These are phyloP conservation scores for Dioscorea zingiberensis DNA, from an alignment of 106 monocot species.

Conservation along the genomic window DNA sequence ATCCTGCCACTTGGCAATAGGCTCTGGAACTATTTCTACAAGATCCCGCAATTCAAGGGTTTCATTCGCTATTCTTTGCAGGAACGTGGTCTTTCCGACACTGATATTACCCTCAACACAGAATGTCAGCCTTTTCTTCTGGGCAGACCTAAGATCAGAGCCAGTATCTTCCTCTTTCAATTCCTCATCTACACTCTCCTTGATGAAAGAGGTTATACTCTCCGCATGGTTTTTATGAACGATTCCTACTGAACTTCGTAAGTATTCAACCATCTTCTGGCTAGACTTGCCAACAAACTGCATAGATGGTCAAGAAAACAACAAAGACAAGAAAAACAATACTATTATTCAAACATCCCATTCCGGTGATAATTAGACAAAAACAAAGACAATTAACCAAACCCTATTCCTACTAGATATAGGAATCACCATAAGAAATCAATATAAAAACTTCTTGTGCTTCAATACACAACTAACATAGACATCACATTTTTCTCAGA, in stretches of 20 bases:
- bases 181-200: constrained; percentile 89
- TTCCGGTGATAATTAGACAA: background rate
- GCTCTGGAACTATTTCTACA: constrained; percentile 96
- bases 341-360: background rate
- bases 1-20: constrained; percentile 93
- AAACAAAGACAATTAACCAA: too few species aligned
- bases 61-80: constrained; percentile 95
- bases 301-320: background rate
- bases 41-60: constrained; percentile 92
- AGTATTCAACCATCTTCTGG: constrained; percentile 82
- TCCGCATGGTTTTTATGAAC: constrained; percentile 95
- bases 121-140: constrained; percentile 92
- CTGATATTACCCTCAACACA: constrained; percentile 99
- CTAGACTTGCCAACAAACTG: constrained; percentile 75
- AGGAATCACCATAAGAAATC: too few species aligned
- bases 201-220: constrained; percentile 96
- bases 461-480: too few species aligned
- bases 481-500: too few species aligned
- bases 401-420: too few species aligned
- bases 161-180: constrained; percentile 34
- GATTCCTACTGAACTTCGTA: constrained; percentile 75
- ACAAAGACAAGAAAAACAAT: background rate
- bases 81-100: constrained; percentile 93
- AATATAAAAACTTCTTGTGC: too few species aligned
- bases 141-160: constrained; percentile 28